Conservation (phyloP, 169 alveolate species). For the Plasmodium knowlesi region DNA sequence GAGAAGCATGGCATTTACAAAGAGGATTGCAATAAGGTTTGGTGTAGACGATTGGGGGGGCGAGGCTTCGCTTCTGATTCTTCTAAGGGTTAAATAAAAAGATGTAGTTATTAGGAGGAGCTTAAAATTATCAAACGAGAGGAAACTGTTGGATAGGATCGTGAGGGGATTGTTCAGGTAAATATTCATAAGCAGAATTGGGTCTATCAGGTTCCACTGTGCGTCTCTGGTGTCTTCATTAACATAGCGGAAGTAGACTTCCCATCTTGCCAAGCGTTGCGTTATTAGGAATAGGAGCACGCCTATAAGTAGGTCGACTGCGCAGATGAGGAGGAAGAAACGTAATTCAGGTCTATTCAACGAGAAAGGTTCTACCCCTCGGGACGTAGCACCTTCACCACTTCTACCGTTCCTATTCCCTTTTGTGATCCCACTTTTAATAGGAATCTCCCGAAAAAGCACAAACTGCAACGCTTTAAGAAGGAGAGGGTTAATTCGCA, state of each 20-base stretch:
- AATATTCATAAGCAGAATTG: conserved; percentile 26
- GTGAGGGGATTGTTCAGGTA: conserved; percentile 59
- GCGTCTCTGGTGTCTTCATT: neutral
- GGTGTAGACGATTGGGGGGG: neutral
- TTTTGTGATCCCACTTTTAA: neutral
- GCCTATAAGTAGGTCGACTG: conserved; percentile 29
- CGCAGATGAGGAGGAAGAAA: conserved; percentile 11
- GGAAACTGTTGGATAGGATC: conserved; percentile 19
- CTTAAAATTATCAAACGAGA: conserved; percentile 54
- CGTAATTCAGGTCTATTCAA: conserved; percentile 20
- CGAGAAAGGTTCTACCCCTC: neutral
- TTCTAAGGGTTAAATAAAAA: conserved; percentile 23
- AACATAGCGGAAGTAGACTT: conserved; percentile 15
- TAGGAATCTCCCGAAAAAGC: neutral
- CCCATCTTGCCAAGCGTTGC: conserved; percentile 12
- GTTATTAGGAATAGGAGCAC: conserved; percentile 37
- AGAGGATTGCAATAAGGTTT: neutral
- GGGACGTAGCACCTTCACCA: neutral
- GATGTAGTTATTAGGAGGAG: conserved; percentile 23
- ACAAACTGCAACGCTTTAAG: conserved; percentile 15
- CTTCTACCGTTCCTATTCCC: neutral
- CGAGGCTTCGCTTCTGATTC: neutral
- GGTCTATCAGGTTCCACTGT: conserved; percentile 27
- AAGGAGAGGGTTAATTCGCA: conserved; percentile 39
- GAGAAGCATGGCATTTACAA: conserved; percentile 18